Conservation (phyloP, 768 basidiomycete genomes). For the Plicaturopsis crispa region DNA sequence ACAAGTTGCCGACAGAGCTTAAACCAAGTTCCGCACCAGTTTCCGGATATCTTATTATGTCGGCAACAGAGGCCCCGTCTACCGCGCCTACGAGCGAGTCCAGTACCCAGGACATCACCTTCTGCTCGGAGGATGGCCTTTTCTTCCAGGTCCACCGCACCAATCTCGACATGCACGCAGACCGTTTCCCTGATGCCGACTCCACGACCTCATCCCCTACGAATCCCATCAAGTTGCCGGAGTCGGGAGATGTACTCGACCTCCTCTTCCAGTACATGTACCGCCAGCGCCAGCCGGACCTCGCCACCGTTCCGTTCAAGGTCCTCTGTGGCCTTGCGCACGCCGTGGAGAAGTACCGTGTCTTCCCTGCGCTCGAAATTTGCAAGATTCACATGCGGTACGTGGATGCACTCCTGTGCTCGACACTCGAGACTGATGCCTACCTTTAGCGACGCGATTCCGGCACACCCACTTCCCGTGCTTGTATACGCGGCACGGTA, state of each 20-base stretch:
- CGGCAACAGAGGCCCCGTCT: no score
- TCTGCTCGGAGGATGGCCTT: constrained; percentile 8
- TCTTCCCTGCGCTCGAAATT: constrained; percentile 18
- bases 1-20: no score
- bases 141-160: constrained; percentile 7
- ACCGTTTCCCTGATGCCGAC: constrained; percentile 10
- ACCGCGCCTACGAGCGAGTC: no score
- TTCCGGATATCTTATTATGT: no score
- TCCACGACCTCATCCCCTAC: constrained; percentile 13
- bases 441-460: neutral
- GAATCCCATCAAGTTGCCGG: constrained; percentile 16
- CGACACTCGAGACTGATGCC: neutral
- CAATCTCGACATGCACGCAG: constrained; percentile 10
- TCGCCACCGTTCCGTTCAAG: constrained; percentile 11
- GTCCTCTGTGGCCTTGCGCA: constrained; percentile 16
- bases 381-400: constrained; percentile 20
- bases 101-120: constrained; percentile 10
- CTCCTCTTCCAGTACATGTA: constrained; percentile 21
- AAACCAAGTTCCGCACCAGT: no score
- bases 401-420: neutral
- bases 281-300: constrained; percentile 15
- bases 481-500: constrained; percentile 19
- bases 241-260: constrained; percentile 14
- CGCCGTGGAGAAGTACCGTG: constrained; percentile 25
- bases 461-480: constrained; percentile 10